A percentile compares a stretch with the other conserved stretches of the same genome.
Conservation (phyloP, 768 basidiomycete genomes). For the Phanerodontia chrysosporium region DNA sequence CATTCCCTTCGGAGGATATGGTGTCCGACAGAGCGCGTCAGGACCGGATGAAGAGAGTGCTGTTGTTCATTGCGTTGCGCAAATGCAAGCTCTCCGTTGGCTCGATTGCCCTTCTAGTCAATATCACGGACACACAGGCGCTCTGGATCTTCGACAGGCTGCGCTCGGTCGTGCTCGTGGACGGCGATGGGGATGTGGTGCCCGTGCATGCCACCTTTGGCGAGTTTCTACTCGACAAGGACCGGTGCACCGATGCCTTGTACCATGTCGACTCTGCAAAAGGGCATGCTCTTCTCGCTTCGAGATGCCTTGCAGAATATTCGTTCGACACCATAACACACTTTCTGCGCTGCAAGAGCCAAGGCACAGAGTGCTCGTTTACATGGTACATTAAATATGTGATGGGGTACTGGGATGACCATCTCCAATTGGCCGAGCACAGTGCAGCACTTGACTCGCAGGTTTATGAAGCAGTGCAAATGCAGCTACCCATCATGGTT, state of each 20-base stretch:
- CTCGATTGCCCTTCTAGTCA: too few relatives aligned
- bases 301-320: too few relatives aligned
- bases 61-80: background rate
- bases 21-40: background rate
- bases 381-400: too few relatives aligned
- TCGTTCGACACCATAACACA: too few relatives aligned
- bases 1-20: background rate
- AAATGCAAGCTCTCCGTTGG: background rate
- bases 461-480: too few relatives aligned
- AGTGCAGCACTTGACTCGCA: too few relatives aligned
- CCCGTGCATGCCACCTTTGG: background rate
- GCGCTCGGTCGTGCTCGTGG: background rate
- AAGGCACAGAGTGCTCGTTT: background rate
- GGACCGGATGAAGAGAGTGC: background rate
- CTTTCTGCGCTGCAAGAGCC: too few relatives aligned
- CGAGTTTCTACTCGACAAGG: background rate
- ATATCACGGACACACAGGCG: background rate
- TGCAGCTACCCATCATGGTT: too few relatives aligned
- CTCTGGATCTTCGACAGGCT: background rate
- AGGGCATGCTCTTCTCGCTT: background rate
- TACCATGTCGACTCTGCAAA: background rate
- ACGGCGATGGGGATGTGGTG: background rate
- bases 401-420: too few relatives aligned
- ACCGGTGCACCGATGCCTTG: background rate
- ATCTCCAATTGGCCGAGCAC: too few relatives aligned